Percentiles rank a stretch among this genome's conserved stretches.
These are phyloP conservation scores for Emmonsiellopsis sp. DNA, from an alignment of 2,329 filamentous ascomycete genomes.

Conservation along the genomic window DNA sequence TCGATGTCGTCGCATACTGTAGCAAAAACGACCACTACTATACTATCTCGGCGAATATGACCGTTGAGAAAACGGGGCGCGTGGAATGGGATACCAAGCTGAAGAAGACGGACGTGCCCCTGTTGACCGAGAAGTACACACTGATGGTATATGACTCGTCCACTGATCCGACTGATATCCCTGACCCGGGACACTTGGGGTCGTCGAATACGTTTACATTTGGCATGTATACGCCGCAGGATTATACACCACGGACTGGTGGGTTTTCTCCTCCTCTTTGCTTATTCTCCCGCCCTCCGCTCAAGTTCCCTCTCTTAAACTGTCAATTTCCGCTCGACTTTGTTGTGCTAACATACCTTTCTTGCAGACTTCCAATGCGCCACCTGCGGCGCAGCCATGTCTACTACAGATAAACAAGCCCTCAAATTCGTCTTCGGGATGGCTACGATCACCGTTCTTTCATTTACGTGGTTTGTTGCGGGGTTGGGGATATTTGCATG, in stretches of 20 bases:
- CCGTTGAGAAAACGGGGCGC: slow-evolving; percentile 41
- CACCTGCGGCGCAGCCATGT: slow-evolving; percentile 48
- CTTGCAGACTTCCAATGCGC: slow-evolving; percentile 44
- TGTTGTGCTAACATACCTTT: slow-evolving; percentile 10
- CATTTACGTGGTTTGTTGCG: slow-evolving; percentile 45
- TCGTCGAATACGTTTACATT: slow-evolving; percentile 46
- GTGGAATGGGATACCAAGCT: slow-evolving; percentile 53
- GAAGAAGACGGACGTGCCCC: slow-evolving; percentile 40
- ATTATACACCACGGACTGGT: slow-evolving; percentile 42
- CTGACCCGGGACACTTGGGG: slow-evolving; percentile 47
- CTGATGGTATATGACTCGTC: slow-evolving; percentile 53
- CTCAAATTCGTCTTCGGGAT: slow-evolving; percentile 48
- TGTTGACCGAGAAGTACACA: slow-evolving; percentile 54
- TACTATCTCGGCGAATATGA: slow-evolving; percentile 52
- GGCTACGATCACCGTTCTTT: slow-evolving; percentile 46
- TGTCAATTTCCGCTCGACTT: background rate
- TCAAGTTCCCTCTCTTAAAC: background rate
- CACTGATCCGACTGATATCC: slow-evolving; percentile 41
- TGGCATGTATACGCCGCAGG: slow-evolving; percentile 52
- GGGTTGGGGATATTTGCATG: slow-evolving; percentile 23
- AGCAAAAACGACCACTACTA: slow-evolving; percentile 49
- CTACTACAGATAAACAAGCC: slow-evolving; percentile 44
- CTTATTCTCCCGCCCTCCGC: background rate
- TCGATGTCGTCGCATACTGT: slow-evolving; percentile 56
- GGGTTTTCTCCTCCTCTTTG: slow-evolving; percentile 16